Conservation (phyloP, 2,329 filamentous ascomycete species). For the Whalleya microplaca region DNA sequence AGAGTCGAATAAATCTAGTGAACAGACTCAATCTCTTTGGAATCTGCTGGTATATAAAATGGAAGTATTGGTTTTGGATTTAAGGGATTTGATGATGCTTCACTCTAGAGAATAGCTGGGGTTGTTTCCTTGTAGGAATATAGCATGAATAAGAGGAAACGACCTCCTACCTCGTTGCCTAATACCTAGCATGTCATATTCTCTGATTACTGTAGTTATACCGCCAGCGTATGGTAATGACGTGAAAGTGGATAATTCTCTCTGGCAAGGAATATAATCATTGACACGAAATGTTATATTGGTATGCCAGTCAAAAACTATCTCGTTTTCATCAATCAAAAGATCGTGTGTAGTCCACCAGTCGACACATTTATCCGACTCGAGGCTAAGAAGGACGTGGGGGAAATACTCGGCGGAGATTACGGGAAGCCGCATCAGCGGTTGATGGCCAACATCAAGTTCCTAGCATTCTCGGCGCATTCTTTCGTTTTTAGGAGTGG, state of each 20-base stretch:
- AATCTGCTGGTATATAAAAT: neutral
- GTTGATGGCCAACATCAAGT: conserved; percentile 4
- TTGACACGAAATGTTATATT: neutral
- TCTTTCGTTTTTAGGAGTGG: neutral
- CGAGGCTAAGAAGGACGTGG: conserved; percentile 19
- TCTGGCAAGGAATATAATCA: neutral
- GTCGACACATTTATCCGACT: conserved; percentile 14
- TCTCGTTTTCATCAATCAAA: conserved; percentile 11
- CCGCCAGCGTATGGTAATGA: too few species aligned
- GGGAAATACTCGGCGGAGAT: conserved; percentile 12
- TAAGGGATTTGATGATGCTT: neutral
- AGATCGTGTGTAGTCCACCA: conserved; percentile 5
- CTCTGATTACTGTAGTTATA: neutral
- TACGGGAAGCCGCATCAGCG: conserved; percentile 19
- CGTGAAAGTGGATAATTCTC: too few species aligned
- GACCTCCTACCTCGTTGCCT: neutral
- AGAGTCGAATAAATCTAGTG: neutral
- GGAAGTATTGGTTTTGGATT: neutral
- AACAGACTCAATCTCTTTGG: neutral
- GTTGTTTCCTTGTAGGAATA: neutral
- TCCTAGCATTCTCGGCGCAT: neutral
- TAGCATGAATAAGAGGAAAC: neutral
- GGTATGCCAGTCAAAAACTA: conserved; percentile 1
- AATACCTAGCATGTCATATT: neutral
- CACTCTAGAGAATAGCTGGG: neutral